Conservation (phyloP, 306 rosid species). For the Datisca glomerata region DNA sequence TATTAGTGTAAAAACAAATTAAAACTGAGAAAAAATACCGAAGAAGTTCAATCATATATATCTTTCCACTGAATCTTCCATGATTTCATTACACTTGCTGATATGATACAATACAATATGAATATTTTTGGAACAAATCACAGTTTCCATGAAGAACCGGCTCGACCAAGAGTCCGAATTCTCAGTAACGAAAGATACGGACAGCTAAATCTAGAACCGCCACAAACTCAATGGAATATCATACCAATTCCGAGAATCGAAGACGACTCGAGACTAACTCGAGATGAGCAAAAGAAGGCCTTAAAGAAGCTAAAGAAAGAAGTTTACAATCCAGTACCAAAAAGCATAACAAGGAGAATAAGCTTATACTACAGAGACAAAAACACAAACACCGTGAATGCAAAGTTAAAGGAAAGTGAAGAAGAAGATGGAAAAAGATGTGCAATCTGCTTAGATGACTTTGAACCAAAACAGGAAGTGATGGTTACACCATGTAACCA, state of each 20-base stretch:
- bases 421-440: conserved; percentile 53
- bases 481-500: conserved; percentile 69
- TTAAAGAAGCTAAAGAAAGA: conserved; percentile 43
- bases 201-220: too few relatives aligned
- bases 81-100: too few relatives aligned
- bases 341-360: conserved; percentile 18
- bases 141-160: neutral
- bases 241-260: conserved; percentile 9
- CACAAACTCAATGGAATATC: too few relatives aligned
- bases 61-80: neutral
- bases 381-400: neutral
- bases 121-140: neutral
- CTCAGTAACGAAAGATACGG: conserved; percentile 14
- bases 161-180: conserved; percentile 5
- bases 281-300: conserved; percentile 23
- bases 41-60: neutral
- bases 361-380: conserved; percentile 42
- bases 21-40: too few relatives aligned
- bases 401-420: conserved; percentile 13
- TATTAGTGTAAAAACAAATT: too few relatives aligned
- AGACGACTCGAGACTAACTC: conserved; percentile 22
- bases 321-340: conserved; percentile 34
- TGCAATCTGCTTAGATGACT: conserved; percentile 70
- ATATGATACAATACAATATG: too few relatives aligned
- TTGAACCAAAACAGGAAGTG: conserved; percentile 49